These are phyloP conservation scores for Tetradesmus lagerheimii DNA, from an alignment of 139 green algal species.

Conservation along the genomic window DNA sequence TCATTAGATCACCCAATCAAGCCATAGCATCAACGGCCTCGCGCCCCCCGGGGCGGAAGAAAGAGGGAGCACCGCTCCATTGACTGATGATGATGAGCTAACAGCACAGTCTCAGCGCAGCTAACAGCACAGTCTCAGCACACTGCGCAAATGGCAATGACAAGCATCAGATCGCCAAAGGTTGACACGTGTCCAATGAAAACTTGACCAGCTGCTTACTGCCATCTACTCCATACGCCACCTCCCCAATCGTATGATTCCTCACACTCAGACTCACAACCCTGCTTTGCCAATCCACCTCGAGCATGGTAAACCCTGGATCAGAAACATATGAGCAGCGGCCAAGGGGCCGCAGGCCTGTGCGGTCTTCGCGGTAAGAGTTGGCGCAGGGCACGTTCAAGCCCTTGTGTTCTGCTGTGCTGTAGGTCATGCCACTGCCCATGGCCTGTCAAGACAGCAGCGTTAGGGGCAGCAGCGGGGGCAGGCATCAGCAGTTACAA, in stretches of 20 bases:
- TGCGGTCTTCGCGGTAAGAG: slow-evolving; percentile 58
- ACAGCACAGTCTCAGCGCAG: too few relatives aligned
- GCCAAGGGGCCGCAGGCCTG: slow-evolving; percentile 64
- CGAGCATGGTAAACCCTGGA: slow-evolving; percentile 67
- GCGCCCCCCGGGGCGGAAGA: too few relatives aligned
- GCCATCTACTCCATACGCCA: slow-evolving; percentile 37
- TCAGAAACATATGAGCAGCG: slow-evolving; percentile 52
- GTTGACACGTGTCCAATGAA: slow-evolving; percentile 37
- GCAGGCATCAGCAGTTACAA: neutral
- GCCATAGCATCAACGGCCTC: too few relatives aligned
- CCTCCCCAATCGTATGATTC: slow-evolving; percentile 22
- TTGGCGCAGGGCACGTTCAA: slow-evolving; percentile 33
- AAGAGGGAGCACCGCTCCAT: too few relatives aligned
- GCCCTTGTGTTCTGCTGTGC: slow-evolving; percentile 49
- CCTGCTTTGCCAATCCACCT: slow-evolving; percentile 56
- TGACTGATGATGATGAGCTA: too few relatives aligned
- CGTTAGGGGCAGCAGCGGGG: neutral
- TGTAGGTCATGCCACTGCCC: slow-evolving; percentile 61
- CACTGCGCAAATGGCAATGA: too few relatives aligned
- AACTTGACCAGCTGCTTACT: slow-evolving; percentile 45
- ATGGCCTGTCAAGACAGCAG: slow-evolving; percentile 56
- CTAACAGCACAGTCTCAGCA: too few relatives aligned
- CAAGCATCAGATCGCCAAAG: neutral
- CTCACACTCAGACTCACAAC: slow-evolving; percentile 49
- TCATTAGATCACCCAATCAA: too few relatives aligned